These are phyloP conservation scores for Nasturtium officinale DNA, from an alignment of 345 rosid species.

Conservation along the genomic window DNA sequence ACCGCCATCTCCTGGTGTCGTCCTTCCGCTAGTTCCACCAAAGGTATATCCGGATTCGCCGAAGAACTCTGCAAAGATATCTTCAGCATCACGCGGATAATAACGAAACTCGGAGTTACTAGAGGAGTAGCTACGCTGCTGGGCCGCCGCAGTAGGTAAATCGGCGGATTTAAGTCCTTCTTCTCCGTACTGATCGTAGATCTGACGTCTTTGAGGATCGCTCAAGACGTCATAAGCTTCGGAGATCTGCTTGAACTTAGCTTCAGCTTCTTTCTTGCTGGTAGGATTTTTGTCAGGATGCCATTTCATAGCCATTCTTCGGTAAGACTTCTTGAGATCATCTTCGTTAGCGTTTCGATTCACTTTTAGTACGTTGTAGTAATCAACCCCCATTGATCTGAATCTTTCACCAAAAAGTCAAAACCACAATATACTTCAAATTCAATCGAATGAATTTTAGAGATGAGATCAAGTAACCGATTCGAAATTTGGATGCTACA, in stretches of 20 bases:
- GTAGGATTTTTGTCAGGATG: slow-evolving; percentile 89
- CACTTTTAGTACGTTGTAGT: slow-evolving; percentile 82
- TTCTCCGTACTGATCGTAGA: slow-evolving; percentile 83
- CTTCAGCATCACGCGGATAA: slow-evolving; percentile 63
- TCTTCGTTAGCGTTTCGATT: slow-evolving; percentile 67
- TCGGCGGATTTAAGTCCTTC: slow-evolving; percentile 69
- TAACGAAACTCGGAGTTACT: slow-evolving; percentile 47
- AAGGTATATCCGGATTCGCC: slow-evolving; percentile 45
- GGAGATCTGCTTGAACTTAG: slow-evolving; percentile 79
- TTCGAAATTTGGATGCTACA: neutral
- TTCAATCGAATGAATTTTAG: neutral
- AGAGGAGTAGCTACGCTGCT: slow-evolving; percentile 30
- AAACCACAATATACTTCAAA: neutral
- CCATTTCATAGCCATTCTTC: slow-evolving; percentile 82
- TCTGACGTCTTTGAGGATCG: slow-evolving; percentile 78
- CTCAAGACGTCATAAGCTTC: slow-evolving; percentile 87
- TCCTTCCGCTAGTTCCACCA: slow-evolving; percentile 34
- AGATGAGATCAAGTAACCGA: neutral
- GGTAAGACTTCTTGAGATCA: slow-evolving; percentile 75
- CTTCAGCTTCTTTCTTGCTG: slow-evolving; percentile 75
- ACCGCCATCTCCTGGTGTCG: slow-evolving; percentile 29
- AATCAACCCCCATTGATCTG: slow-evolving; percentile 75
- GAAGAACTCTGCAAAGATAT: slow-evolving; percentile 63
- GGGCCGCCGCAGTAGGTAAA: slow-evolving; percentile 43
- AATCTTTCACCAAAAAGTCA: slow-evolving; percentile 22